Base-by-base conservation (phyloP, 176 grass and related monocot genomes). In the Luzula sylvatica region DNA sequence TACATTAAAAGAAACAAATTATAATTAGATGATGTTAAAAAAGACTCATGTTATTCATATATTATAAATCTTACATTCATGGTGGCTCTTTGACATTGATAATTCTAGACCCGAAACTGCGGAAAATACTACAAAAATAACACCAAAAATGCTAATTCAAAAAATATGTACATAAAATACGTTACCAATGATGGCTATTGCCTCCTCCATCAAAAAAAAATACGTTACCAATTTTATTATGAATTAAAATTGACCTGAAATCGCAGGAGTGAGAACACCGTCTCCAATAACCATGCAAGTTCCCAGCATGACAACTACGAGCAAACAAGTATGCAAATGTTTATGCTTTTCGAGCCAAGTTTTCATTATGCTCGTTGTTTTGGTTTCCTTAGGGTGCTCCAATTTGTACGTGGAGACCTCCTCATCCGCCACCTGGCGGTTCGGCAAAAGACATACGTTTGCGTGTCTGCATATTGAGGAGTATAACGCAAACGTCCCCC, bases 271-370 rank as follows among this genome's bases (percentile, higher is more conserved):
- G 68, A 96, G 84, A 55, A 96, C 83, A 9, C 90, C 90, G n/a
- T 96, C 90, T 41, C 90, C 90, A 50, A 96, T 96, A 17, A 96
- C 90, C 90, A 96, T 96, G 67, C 90, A 96, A 20, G 90, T 96
- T 26, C 90, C 90, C 18, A 96, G 76, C 74, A 96, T 82, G 13
- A 96, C 90, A 63, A 96, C 80, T 42, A 96, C 32, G 45, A 96
- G 60, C 18, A 96, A 67, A 26, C 77, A 76, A 28, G 69, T 69
- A 11, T 84, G 90, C 45, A 89, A 57, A 52, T 86, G 88, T 67
- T 70, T 86, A 64, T 96, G 80, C 65, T 86, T 86, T 71, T 96
- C 90, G 46, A 98, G 85, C 85, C 67, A 90, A 56, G 65, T 26
- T 46, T 90, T 98, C 58, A 87, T 74, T 1, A 44, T 45, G 42